These are phyloP conservation scores for Tillandsia fasciculata DNA, from an alignment of 176 grass and related monocot species.

Conservation along the genomic window DNA sequence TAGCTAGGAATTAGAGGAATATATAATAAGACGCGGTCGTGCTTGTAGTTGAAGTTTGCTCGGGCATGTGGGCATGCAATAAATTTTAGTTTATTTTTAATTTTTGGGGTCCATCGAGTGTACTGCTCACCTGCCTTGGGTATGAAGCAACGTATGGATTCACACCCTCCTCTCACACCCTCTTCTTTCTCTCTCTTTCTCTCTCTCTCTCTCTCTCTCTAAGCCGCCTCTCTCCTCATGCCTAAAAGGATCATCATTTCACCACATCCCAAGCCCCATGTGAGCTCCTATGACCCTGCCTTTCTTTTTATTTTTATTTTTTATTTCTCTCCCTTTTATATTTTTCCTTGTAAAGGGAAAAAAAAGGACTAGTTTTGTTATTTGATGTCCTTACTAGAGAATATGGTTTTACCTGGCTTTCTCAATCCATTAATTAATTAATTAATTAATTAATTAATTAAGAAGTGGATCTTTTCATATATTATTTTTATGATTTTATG, in stretches of 20 bases:
- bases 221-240: conserved; percentile 49
- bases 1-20: conserved; percentile 8
- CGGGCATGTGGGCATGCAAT: conserved; percentile 63
- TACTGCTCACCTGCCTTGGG: conserved; percentile 87
- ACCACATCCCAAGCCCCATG: conserved; percentile 61
- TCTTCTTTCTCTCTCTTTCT: conserved; percentile 25
- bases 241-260: conserved; percentile 91
- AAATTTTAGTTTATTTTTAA: conserved; percentile 26
- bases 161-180: conserved; percentile 14
- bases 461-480: background rate
- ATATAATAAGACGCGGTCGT: conserved; percentile 23
- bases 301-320: conserved; percentile 24
- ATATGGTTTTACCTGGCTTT: too few species aligned
- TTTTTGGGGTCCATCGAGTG: conserved; percentile 74
- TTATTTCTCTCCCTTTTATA: conserved; percentile 25
- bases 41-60: conserved; percentile 66
- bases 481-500: conserved; percentile 4
- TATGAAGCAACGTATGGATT: conserved; percentile 74
- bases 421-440: too few species aligned
- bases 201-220: conserved; percentile 4
- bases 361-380: conserved; percentile 14
- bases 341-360: conserved; percentile 16
- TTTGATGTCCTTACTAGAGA: background rate
- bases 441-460: background rate
- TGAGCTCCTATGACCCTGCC: conserved; percentile 37